Base-by-base conservation (phyloP, 352 stramenopile species). In the Globisporangium apiculatum region DNA sequence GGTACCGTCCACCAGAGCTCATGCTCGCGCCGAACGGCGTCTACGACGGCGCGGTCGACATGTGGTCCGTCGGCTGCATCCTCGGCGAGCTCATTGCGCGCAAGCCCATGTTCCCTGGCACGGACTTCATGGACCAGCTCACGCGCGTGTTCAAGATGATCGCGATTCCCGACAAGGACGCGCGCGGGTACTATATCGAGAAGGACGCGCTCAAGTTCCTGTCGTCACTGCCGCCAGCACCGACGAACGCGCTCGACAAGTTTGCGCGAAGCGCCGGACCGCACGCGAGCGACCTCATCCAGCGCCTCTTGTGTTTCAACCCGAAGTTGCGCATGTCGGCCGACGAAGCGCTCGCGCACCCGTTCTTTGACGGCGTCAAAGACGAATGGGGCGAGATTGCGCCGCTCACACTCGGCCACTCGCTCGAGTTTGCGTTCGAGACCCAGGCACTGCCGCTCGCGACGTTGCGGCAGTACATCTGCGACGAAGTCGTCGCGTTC, bases 1-100 rank as follows among this genome's bases (percentile, higher is more conserved):
- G 93, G 92, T 98, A 95, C 55, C 83, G 86, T 17, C 82, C 86
- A 1, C 86, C 86, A 0, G 86, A 95, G 69, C 94, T 98, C 64
- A 98, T 99, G 96, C 82, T 99, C 14, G 87, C 83, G 18, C 88
- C 85, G 2, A 94, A 96, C 42, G 86, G 90, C 12, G 86, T 88
- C 67, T 97, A 97, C 68, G 85, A 92, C 47, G 84, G 84, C 24
- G 79, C 82, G 6, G 79, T 94, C 1, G 84, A 94, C 58, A 92
- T 94, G 83, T 92, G 84, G 84, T 91, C 80, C 0, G 79, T 92
- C 3, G 84, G 84, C 7, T 94, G 84, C 66, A 99, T 99, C 62
- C 73, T 99, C 14, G 96, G 95, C 17, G 96, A 96, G 52, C 71
- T 96, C 40, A 66, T 96, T 14, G 72, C 74, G 1, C 78, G 84